Evolutionary conservation across 345 rosid genomes (phyloP).

Genomic region (Pugionium dolabratum): DNA sequence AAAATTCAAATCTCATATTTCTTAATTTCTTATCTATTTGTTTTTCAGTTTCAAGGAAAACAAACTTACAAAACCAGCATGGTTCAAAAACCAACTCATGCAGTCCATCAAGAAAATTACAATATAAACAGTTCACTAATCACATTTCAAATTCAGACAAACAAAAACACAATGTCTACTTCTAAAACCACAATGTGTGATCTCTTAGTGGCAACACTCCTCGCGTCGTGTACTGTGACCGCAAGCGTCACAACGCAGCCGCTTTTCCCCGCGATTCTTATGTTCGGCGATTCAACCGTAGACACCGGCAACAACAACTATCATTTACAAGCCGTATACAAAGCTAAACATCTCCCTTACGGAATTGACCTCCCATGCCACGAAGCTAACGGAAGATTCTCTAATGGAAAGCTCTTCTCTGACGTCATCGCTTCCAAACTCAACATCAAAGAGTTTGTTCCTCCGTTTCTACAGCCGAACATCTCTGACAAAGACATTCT

Average conservation of each 20-base stretch:
- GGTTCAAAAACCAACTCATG: too few species aligned
- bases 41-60: too few species aligned
- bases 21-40: too few species aligned
- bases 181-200: too few species aligned
- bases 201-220: neutral
- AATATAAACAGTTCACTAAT: too few species aligned
- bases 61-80: too few species aligned
- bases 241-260: neutral
- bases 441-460: constrained; percentile 19
- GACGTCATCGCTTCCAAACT: constrained; percentile 11
- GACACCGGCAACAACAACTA: constrained; percentile 29
- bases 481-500: constrained; percentile 12
- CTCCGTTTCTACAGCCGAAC: constrained; percentile 26
- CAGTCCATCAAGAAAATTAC: too few species aligned
- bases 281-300: constrained; percentile 26
- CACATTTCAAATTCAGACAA: too few species aligned
- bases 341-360: constrained; percentile 23
- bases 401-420: constrained; percentile 16
- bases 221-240: neutral
- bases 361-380: constrained; percentile 1
- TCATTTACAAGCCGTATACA: neutral
- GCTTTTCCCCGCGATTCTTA: constrained; percentile 23
- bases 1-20: too few species aligned
- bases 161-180: too few species aligned
- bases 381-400: constrained; percentile 27